Conservation (phyloP, 192 early-diverging fungal genomes). For the Entomortierella beljakovae region DNA sequence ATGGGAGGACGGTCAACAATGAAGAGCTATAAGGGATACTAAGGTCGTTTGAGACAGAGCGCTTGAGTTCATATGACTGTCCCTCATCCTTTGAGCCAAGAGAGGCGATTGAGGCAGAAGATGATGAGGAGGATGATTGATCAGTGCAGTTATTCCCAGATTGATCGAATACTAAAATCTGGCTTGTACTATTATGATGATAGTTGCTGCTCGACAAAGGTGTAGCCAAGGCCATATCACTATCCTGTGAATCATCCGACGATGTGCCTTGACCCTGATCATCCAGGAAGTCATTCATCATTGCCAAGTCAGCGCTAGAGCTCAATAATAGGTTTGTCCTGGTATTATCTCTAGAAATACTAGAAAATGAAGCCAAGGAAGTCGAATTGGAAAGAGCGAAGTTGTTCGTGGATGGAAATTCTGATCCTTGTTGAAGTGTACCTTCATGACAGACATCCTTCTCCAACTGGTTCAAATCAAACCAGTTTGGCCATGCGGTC, state of each 20-base stretch:
- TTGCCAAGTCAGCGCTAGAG: slow-evolving; percentile 40
- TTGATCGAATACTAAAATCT: slow-evolving; percentile 42
- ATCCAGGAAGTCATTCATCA: slow-evolving; percentile 30
- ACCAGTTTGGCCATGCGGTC: slow-evolving; percentile 50
- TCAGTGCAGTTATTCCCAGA: background rate
- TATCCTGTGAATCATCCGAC: slow-evolving; percentile 1
- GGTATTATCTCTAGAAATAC: slow-evolving; percentile 1
- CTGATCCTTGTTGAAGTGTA: background rate
- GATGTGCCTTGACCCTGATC: background rate
- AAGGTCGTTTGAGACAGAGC: slow-evolving; percentile 28
- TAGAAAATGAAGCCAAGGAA: slow-evolving; percentile 13
- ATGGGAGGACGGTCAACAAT: slow-evolving; percentile 40
- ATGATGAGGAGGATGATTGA: background rate
- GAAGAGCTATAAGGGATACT: slow-evolving; percentile 41
- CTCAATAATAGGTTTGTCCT: slow-evolving; percentile 26
- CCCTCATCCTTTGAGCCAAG: background rate
- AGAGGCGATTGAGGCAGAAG: background rate
- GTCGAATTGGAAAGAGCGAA: slow-evolving; percentile 23
- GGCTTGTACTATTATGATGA: slow-evolving; percentile 40
- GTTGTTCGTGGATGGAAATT: slow-evolving; percentile 28
- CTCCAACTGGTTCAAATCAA: slow-evolving; percentile 43
- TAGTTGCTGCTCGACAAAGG: background rate
- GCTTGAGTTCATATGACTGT: slow-evolving; percentile 1
- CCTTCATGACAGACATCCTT: slow-evolving; percentile 40
- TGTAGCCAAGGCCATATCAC: slow-evolving; percentile 15